phyloP scores from a whole-genome alignment of 768 basidiomycete genomes.

The Symmetrospora coprosmae region DNA sequence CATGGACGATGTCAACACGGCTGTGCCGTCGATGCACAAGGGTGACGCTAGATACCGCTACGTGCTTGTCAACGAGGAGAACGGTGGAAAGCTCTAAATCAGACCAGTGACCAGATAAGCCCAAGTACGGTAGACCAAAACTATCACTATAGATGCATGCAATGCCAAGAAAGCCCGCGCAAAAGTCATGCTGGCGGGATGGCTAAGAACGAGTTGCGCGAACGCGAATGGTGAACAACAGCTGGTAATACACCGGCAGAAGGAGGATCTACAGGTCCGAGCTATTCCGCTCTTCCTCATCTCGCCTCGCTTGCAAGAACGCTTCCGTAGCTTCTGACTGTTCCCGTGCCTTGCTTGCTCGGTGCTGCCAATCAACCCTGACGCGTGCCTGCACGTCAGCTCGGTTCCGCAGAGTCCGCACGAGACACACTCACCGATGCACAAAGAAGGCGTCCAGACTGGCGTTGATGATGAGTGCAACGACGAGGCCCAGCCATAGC shows the following conservation, averaged over 20 bases:
- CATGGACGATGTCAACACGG: constrained; percentile 27
- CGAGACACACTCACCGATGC: neutral
- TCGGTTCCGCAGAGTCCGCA: too few relatives aligned
- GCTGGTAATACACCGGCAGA: too few relatives aligned
- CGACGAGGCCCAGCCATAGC: neutral
- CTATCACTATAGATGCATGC: too few relatives aligned
- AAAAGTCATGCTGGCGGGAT: too few relatives aligned
- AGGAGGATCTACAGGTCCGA: too few relatives aligned
- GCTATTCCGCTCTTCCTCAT: too few relatives aligned
- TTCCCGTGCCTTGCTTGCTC: neutral
- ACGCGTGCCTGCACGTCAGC: too few relatives aligned
- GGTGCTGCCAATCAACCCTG: constrained; percentile 1
- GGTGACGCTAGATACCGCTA: constrained; percentile 47
- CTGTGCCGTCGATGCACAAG: constrained; percentile 41
- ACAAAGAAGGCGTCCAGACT: neutral
- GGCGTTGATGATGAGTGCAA: neutral
- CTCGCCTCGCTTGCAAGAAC: neutral
- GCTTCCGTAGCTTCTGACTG: constrained; percentile 10
- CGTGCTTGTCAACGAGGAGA: constrained; percentile 37
- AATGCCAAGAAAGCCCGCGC: too few relatives aligned
- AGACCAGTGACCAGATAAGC: neutral
- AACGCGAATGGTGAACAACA: too few relatives aligned
- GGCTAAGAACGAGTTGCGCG: too few relatives aligned
- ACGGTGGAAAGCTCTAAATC: constrained; percentile 13
- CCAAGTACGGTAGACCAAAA: too few relatives aligned